A percentile compares a stretch with the other conserved stretches of the same genome.
These are phyloP conservation scores for Arachnopeziza araneosa DNA, from an alignment of 2,329 filamentous ascomycete species.

Conservation along the genomic window DNA sequence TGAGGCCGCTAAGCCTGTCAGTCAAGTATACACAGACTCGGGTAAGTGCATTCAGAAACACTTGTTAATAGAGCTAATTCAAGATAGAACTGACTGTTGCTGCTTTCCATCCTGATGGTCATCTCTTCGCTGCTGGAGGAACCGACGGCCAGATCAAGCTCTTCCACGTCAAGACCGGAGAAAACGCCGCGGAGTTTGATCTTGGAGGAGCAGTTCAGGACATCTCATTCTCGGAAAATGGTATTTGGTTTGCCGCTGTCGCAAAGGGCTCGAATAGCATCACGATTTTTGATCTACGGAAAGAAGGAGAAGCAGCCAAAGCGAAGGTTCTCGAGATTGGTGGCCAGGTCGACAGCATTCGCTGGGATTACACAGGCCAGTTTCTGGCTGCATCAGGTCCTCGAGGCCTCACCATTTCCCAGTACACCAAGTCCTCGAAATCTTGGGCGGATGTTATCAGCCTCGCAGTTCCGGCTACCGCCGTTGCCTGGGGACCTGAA, in stretches of 20 bases:
- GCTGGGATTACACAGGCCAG: constrained; percentile 94
- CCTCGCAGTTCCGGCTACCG: constrained; percentile 66
- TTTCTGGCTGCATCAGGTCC: constrained; percentile 80
- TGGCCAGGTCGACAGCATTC: constrained; percentile 66
- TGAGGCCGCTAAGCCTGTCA: constrained; percentile 58
- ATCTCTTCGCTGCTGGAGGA: constrained; percentile 84
- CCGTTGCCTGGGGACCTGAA: constrained; percentile 70
- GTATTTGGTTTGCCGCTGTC: constrained; percentile 86
- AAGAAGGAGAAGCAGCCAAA: constrained; percentile 74
- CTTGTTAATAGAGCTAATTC: neutral
- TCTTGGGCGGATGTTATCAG: constrained; percentile 82
- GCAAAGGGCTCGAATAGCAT: constrained; percentile 72
- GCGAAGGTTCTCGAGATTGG: constrained; percentile 85
- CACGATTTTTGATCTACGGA: constrained; percentile 87
- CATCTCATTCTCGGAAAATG: constrained; percentile 90
- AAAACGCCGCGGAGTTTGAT: constrained; percentile 68
- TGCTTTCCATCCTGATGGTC: constrained; percentile 94
- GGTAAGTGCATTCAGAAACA: constrained; percentile 49
- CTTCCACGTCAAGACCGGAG: constrained; percentile 78
- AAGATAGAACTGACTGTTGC: constrained; percentile 50
- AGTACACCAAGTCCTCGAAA: constrained; percentile 84
- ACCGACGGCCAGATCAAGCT: constrained; percentile 76
- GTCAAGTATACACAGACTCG: constrained; percentile 73
- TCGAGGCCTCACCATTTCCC: constrained; percentile 77
- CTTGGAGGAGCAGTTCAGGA: constrained; percentile 65